Percentiles rank a stretch among this genome's conserved stretches.
Evolutionary conservation across 306 rosid species (phyloP).

Genomic region (Sesbania bispinosa): DNA sequence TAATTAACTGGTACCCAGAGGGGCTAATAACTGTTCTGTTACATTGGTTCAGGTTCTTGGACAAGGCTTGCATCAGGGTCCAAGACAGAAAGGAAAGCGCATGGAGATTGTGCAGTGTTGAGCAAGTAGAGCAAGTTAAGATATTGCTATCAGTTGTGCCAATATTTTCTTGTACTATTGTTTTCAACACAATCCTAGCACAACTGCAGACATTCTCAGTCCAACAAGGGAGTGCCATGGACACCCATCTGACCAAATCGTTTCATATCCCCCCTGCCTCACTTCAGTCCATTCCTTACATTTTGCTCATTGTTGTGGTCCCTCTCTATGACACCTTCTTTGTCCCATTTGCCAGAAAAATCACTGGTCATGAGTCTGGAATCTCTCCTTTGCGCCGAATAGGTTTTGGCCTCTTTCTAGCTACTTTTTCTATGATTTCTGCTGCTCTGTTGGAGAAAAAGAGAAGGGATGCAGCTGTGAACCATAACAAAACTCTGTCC

Average conservation of each 20-base stretch:
- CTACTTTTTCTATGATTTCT: conserved; percentile 85
- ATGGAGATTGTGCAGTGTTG: conserved; percentile 74
- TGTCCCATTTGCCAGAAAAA: conserved; percentile 72
- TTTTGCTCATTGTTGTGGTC: conserved; percentile 69
- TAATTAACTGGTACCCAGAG: too few relatives aligned
- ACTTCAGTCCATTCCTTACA: conserved; percentile 88
- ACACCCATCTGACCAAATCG: conserved; percentile 59
- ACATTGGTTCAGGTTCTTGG: conserved; percentile 90
- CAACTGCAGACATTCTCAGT: conserved; percentile 98
- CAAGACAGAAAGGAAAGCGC: conserved; percentile 59
- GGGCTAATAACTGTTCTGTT: too few relatives aligned
- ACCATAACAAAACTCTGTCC: conserved; percentile 46
- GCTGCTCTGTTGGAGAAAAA: conserved; percentile 83
- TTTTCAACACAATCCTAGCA: conserved; percentile 95
- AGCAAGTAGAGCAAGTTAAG: conserved; percentile 81
- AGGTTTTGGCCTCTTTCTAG: conserved; percentile 82
- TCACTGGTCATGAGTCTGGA: conserved; percentile 82
- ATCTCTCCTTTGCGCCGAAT: conserved; percentile 71
- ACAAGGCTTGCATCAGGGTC: conserved; percentile 73
- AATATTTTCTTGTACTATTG: conserved; percentile 89
- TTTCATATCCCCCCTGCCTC: conserved; percentile 90
- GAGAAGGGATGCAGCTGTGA: conserved; percentile 62
- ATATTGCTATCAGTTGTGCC: conserved; percentile 72
- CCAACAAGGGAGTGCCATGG: conserved; percentile 88
- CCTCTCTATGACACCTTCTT: conserved; percentile 83